phyloP scores from a whole-genome alignment of 139 green algal species.

The Micromonas commoda region DNA sequence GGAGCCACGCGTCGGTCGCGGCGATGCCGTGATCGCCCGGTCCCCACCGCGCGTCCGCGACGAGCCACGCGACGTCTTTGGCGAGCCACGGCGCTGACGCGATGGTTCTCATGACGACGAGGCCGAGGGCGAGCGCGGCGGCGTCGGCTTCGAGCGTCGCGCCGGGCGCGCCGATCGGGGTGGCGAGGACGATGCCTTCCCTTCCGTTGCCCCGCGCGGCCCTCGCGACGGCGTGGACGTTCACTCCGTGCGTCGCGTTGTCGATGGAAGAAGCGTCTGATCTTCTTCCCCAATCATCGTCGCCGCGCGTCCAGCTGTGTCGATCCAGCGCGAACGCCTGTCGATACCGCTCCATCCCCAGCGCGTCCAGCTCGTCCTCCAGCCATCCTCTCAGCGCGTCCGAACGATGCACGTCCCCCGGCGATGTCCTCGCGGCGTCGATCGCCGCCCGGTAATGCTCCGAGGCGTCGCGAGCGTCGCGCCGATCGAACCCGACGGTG shows the following conservation, averaged over 20 bases:
- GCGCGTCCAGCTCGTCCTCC: background rate
- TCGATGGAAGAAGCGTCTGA: too few relatives aligned
- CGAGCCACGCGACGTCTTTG: slow-evolving; percentile 6
- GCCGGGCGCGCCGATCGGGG: background rate
- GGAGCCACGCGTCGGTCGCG: background rate
- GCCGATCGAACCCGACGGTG: background rate
- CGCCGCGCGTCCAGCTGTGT: too few relatives aligned
- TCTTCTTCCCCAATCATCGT: too few relatives aligned
- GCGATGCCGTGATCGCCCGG: too few relatives aligned
- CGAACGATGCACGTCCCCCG: background rate
- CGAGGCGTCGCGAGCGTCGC: background rate
- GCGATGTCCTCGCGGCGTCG: background rate
- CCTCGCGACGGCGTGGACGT: background rate
- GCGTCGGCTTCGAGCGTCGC: background rate
- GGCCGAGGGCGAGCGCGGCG: background rate
- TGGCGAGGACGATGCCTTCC: background rate
- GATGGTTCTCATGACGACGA: background rate
- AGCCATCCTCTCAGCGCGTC: background rate
- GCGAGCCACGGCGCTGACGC: background rate
- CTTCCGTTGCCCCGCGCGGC: background rate
- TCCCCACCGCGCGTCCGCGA: background rate
- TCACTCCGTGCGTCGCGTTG: background rate
- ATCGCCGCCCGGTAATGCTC: background rate
- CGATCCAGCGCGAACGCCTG: background rate
- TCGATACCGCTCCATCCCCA: background rate